Base-by-base conservation (phyloP, 495 filamentous ascomycete genomes). In the Xylaria intraflava region DNA sequence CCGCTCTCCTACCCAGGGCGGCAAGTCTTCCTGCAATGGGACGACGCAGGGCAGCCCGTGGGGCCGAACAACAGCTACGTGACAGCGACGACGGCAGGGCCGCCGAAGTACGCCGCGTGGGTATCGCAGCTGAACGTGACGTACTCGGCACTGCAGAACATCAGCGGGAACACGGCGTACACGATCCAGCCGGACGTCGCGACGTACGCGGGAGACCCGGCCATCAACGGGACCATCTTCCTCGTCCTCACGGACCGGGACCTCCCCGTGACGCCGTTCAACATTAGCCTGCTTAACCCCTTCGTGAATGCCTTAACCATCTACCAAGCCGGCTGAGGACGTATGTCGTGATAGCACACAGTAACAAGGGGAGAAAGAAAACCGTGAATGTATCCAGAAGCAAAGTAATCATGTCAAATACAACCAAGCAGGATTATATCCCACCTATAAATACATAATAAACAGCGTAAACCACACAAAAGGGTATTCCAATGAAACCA, bases 11-110 rank as follows among this genome's bases (percentile, higher is more conserved):
- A 84, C 65, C 80, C 90, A 0, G 90, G 90, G 10, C 83, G 84
- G 16, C 72, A 82, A 63, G 81, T 95, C 1, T 77, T 76, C 49
- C 71, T 96, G 26, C 41, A 73, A 38, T 96, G 88, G 87, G 88
- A 94, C 17, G 64, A 57, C 0, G 84, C 89, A 0, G 90, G 89
- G 0, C 65, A 78, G 54, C 52, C 69, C 2, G 80, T 91, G 10
- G 90, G 90, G 1, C 90, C 89, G 1, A 91, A 96, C 63, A 86
- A 86, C 64, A 84, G 77, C 59, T 95, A 95, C 61, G 60, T 89
- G 17, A 95, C 90, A 0, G 69, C 77, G 6, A 75, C 73, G 0
- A 65, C 55, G 0, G 87, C 84, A 4, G 78, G 79, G 1, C 55
- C 62, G 2, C 84, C 88, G 0, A 65, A 66, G 36, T 96, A 77